Evolutionary conservation across 768 basidiomycete genomes (phyloP).

Genomic region (Boletus reticuloceps): DNA sequence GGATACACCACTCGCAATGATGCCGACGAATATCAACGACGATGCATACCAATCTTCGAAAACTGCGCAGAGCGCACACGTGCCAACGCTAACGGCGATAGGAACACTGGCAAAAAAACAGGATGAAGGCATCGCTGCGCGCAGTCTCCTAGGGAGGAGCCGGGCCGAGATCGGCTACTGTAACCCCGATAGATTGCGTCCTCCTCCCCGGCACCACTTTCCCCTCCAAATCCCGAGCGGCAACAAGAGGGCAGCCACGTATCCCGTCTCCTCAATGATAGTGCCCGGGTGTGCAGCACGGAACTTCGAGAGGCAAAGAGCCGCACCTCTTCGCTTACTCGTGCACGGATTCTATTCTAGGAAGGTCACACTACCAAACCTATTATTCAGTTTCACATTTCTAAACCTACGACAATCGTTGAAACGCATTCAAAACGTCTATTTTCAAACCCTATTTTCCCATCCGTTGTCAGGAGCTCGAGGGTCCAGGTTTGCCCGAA

Average conservation of each 20-base stretch:
- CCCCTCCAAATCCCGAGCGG: neutral
- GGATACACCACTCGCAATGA: neutral
- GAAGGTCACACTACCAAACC: too few relatives aligned
- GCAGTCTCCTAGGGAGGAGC: neutral
- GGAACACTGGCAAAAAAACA: neutral
- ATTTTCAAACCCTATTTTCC: too few relatives aligned
- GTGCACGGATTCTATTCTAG: too few relatives aligned
- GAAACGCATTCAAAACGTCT: too few relatives aligned
- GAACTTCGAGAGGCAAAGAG: too few relatives aligned
- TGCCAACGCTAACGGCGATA: neutral
- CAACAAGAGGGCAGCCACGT: neutral
- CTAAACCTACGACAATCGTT: too few relatives aligned
- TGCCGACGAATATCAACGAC: neutral
- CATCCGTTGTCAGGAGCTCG: too few relatives aligned
- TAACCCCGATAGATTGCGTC: neutral
- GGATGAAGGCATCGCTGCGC: neutral
- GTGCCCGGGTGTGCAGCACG: too few relatives aligned
- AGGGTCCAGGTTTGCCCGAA: too few relatives aligned
- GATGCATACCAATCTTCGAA: neutral
- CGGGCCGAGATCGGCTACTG: neutral
- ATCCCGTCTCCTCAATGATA: neutral
- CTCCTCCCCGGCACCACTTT: neutral
- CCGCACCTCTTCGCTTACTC: too few relatives aligned
- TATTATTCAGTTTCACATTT: too few relatives aligned
- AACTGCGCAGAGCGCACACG: neutral